phyloP scores from a whole-genome alignment of 768 basidiomycete genomes.

The Dictyophora rubrovolvata region DNA sequence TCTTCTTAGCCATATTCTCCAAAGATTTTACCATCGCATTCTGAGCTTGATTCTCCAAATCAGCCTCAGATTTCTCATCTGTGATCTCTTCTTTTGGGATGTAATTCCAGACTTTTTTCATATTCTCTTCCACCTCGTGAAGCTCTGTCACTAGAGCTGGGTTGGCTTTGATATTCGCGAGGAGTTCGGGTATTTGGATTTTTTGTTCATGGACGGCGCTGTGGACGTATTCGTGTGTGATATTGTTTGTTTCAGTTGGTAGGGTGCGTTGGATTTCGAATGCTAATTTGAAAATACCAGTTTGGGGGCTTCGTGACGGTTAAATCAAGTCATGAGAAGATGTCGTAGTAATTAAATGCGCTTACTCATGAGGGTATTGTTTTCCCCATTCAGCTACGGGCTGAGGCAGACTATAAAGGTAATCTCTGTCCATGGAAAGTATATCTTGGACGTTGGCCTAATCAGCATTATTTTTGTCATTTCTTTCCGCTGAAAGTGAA shows the following conservation, averaged over 20 bases:
- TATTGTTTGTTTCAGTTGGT: slow-evolving; percentile 32
- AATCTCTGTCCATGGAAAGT: slow-evolving; percentile 45
- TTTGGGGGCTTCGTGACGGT: slow-evolving; percentile 25
- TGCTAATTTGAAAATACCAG: slow-evolving; percentile 45
- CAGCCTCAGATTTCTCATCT: slow-evolving; percentile 14
- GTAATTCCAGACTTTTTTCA: slow-evolving; percentile 20
- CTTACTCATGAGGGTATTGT: slow-evolving; percentile 56
- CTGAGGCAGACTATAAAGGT: slow-evolving; percentile 37
- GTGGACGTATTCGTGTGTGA: slow-evolving; percentile 54
- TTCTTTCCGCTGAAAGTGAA: background rate
- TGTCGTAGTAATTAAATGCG: background rate
- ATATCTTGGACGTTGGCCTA: slow-evolving; percentile 50
- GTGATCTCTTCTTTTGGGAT: slow-evolving; percentile 30
- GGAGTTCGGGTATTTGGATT: slow-evolving; percentile 25
- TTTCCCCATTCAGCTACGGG: slow-evolving; percentile 53
- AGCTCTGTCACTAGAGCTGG: slow-evolving; percentile 36
- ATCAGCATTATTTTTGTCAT: background rate
- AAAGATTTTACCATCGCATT: slow-evolving; percentile 2
- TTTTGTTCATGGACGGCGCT: slow-evolving; percentile 45
- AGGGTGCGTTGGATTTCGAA: slow-evolving; percentile 35
- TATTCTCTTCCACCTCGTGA: slow-evolving; percentile 40
- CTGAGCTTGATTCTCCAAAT: slow-evolving; percentile 14
- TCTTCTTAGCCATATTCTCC: slow-evolving; percentile 4
- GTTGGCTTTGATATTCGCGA: slow-evolving; percentile 27
- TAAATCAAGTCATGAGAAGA: background rate